Evolutionary conservation across 768 basidiomycete species (phyloP), one percentile per base, ranked within the genome.

Genomic region (Suillus subluteus): DNA sequence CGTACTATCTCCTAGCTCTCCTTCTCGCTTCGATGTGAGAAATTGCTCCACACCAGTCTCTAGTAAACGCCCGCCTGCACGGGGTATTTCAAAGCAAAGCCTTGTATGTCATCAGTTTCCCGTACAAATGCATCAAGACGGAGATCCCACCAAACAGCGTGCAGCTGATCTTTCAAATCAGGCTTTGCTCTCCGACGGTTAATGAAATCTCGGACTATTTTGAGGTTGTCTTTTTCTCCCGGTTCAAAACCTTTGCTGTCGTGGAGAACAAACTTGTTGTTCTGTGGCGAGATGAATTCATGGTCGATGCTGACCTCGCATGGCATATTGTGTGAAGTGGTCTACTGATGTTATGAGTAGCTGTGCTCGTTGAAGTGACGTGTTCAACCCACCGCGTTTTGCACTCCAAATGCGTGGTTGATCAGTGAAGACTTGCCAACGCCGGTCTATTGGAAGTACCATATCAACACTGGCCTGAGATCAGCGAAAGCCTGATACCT

Each of bases 211-310:
- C 52, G 52, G 32, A 71, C 70, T 6, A 9, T 43, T 26, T 65
- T 21, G 48, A 65, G 48, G 50, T 61, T 71, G 35, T 38, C 63
- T 13, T 16, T 6, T n/a, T 50, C 52, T 8, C 70, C 70, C 8
- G 67, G 56, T 65, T 71, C 70, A 26, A 71, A 71, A 6, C 70
- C 70, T 62, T 54, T 38, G 41, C 70, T 71, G 30, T 71, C 70
- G 32, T 71, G 70, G 3, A 71, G 67, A 41, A 71, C 44, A 54
- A 71, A 58, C 32, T 43, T 56, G 5, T 35, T 6, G 35, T 71
- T 71, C 40, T 68, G 38, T 23, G n/a, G 38, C 16, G 70, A 69
- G 41, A 38, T 59, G 40, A 71, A 37, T 37, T 68, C 70, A 1
- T 37, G 38, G n/a, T 71, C 61, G 35, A 71, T 71, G 40, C 37